phyloP scores from a whole-genome alignment of 1,284 basidiomycete genomes.

The Chondrostereum purpureum region DNA sequence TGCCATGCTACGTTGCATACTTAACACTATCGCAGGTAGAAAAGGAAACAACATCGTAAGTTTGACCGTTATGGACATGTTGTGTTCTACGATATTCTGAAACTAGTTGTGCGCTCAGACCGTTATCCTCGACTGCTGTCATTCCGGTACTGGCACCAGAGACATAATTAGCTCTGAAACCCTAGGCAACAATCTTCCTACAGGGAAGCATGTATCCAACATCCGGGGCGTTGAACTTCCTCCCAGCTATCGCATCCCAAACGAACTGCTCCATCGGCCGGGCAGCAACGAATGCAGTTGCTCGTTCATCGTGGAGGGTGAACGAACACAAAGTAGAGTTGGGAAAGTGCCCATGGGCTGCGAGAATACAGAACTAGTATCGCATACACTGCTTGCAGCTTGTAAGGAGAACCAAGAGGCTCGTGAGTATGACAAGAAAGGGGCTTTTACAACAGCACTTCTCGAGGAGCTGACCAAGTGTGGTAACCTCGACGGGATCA shows the following conservation, averaged over 20 bases:
- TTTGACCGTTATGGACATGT: slow-evolving; percentile 1
- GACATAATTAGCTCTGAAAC: slow-evolving; percentile 4
- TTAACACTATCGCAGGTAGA: slow-evolving; percentile 15
- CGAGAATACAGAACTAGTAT: slow-evolving; percentile 7
- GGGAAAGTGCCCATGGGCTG: not conserved
- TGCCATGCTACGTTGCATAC: slow-evolving; percentile 15
- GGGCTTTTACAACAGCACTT: slow-evolving; percentile 14
- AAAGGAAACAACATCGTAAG: slow-evolving; percentile 27
- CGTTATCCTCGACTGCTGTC: slow-evolving; percentile 25
- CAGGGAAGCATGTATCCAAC: no score
- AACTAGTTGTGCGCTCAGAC: slow-evolving; percentile 16
- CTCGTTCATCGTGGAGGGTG: not conserved
- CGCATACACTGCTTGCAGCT: slow-evolving; percentile 17
- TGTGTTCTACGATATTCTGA: not conserved
- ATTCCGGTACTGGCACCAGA: slow-evolving; percentile 25
- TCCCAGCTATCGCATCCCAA: no score
- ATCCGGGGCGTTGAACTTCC: slow-evolving; percentile 10
- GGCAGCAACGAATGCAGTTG: not conserved
- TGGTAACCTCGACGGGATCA: slow-evolving; percentile 10
- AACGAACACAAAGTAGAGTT: no score
- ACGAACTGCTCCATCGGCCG: no score
- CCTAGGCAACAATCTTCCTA: no score
- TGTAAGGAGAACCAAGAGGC: slow-evolving; percentile 13
- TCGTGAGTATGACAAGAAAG: slow-evolving; percentile 10
- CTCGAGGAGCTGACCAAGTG: slow-evolving; percentile 9